A percentile compares a stretch with the other conserved stretches of the same genome.
These are phyloP conservation scores for Hippophae tibetana DNA, from an alignment of 306 rosid species.

Conservation along the genomic window DNA sequence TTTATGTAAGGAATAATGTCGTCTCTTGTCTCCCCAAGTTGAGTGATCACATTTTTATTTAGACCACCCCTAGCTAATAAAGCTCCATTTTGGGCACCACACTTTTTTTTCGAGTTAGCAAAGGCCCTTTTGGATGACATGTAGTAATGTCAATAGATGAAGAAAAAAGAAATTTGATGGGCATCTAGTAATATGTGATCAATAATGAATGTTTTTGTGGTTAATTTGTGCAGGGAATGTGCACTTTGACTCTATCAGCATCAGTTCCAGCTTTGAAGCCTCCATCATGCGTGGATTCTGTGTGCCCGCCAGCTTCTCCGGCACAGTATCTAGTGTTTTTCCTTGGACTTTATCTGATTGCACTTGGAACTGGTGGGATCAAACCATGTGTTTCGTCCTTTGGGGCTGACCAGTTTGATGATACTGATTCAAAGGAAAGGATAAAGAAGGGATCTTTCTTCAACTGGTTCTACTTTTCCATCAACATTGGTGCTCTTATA, in stretches of 20 bases:
- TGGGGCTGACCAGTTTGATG: slow-evolving; percentile 98
- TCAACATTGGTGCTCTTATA: slow-evolving; percentile 81
- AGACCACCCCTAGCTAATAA: too few species aligned
- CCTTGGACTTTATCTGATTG: slow-evolving; percentile 88
- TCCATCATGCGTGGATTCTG: slow-evolving; percentile 47
- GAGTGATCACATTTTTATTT: too few species aligned
- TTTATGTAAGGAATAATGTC: too few species aligned
- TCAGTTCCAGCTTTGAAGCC: slow-evolving; percentile 66
- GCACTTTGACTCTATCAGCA: slow-evolving; percentile 90
- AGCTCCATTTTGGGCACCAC: too few species aligned
- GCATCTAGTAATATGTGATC: background rate
- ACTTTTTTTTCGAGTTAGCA: too few species aligned
- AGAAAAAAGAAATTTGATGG: background rate
- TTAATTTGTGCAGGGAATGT: slow-evolving; percentile 71
- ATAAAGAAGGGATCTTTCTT: slow-evolving; percentile 86
- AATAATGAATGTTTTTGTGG: background rate
- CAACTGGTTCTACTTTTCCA: slow-evolving; percentile 94
- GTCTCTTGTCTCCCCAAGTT: too few species aligned
- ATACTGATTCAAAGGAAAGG: slow-evolving; percentile 77
- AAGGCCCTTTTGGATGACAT: too few species aligned
- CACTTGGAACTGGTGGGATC: slow-evolving; percentile 94
- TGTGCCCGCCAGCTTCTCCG: slow-evolving; percentile 75
- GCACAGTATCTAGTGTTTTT: slow-evolving; percentile 81
- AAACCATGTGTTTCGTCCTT: slow-evolving; percentile 94
- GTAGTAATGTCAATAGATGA: background rate